Conservation (phyloP, 2,329 filamentous ascomycete genomes). For the Penicillium sp. region DNA sequence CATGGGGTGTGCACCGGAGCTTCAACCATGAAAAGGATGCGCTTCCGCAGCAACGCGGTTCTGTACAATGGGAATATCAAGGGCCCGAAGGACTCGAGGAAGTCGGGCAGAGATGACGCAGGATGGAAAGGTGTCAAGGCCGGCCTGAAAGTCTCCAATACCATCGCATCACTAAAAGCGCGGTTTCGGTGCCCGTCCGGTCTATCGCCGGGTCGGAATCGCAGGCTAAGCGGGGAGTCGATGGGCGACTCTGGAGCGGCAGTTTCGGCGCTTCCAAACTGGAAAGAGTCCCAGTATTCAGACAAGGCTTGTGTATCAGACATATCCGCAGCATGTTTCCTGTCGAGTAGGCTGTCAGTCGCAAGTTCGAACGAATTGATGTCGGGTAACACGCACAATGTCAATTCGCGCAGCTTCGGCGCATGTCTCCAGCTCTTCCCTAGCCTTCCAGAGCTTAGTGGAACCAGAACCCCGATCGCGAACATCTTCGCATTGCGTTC, state of each 20-base stretch:
- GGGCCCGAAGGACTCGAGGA: slow-evolving; percentile 83
- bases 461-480: slow-evolving; percentile 84
- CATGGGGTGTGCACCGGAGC: slow-evolving; percentile 82
- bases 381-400: slow-evolving; percentile 52
- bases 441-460: slow-evolving; percentile 77
- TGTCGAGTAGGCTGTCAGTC: slow-evolving; percentile 22
- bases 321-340: slow-evolving; percentile 62
- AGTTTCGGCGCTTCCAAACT: slow-evolving; percentile 38
- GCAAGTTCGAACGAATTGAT: not conserved
- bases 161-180: slow-evolving; percentile 44
- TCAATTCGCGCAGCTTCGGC: slow-evolving; percentile 69
- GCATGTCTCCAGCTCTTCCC: slow-evolving; percentile 90
- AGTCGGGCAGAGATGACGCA: slow-evolving; percentile 73
- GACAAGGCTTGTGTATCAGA: slow-evolving; percentile 65
- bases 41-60: slow-evolving; percentile 78
- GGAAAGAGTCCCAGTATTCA: slow-evolving; percentile 69
- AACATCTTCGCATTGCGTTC: slow-evolving; percentile 89
- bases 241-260: slow-evolving; percentile 49
- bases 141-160: slow-evolving; percentile 48
- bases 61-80: slow-evolving; percentile 89
- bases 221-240: slow-evolving; percentile 52
- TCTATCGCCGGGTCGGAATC: slow-evolving; percentile 53
- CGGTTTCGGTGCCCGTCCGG: slow-evolving; percentile 32
- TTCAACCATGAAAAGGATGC: slow-evolving; percentile 82
- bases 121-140: slow-evolving; percentile 77